Evolutionary conservation across 352 stramenopile species (phyloP).

Genomic region (Phytophthora nicotianae): DNA sequence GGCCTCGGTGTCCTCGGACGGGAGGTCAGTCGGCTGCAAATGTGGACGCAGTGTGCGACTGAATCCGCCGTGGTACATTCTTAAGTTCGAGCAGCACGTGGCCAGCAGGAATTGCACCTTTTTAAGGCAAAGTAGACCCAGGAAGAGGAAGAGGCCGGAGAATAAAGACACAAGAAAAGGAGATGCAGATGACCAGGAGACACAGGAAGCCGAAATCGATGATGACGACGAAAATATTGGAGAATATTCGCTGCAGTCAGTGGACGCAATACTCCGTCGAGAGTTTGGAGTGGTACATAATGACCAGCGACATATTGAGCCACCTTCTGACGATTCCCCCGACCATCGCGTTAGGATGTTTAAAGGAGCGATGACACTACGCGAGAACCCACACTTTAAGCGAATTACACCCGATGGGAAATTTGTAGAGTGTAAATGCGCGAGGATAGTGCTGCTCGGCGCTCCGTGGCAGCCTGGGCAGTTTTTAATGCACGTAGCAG

Average conservation of each 20-base stretch:
- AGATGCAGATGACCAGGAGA: constrained; percentile 3
- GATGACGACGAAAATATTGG: constrained; percentile 1
- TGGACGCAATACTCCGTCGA: constrained; percentile 36
- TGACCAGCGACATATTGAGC: constrained; percentile 18
- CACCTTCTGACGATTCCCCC: constrained; percentile 8
- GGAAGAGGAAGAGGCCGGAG: constrained; percentile 25
- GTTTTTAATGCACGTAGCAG: constrained; percentile 63
- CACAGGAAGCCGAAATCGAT: not conserved
- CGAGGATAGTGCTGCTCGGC: constrained; percentile 57
- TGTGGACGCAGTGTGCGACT: constrained; percentile 73
- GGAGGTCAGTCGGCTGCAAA: constrained; percentile 64
- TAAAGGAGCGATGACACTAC: constrained; percentile 40
- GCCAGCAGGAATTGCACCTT: constrained; percentile 82
- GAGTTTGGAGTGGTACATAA: constrained; percentile 36
- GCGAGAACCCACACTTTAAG: constrained; percentile 51
- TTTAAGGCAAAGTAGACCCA: constrained; percentile 42
- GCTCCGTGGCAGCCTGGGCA: constrained; percentile 58
- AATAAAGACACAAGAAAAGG: not conserved
- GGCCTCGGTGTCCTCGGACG: constrained; percentile 47
- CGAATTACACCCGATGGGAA: constrained; percentile 68
- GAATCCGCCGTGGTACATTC: constrained; percentile 86
- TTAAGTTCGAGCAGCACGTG: constrained; percentile 88
- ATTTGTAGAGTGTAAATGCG: constrained; percentile 74
- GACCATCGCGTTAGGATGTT: constrained; percentile 28
- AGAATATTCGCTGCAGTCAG: constrained; percentile 37